phyloP scores from a whole-genome alignment of 768 basidiomycete genomes.

The Amanita muscaria region DNA sequence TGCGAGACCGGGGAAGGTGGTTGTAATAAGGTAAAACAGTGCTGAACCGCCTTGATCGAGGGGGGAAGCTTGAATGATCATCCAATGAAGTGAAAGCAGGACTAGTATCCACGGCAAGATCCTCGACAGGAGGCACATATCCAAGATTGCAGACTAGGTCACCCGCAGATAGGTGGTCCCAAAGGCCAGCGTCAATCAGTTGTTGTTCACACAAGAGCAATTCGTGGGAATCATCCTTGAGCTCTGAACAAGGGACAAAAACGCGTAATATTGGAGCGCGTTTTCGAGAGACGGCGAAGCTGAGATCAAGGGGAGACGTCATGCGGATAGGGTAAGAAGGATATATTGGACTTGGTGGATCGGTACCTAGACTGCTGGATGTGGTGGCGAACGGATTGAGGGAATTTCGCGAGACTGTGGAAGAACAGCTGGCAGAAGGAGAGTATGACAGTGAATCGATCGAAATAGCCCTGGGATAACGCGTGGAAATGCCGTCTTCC shows the following conservation, averaged over 20 bases:
- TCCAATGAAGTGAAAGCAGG: conserved; percentile 7
- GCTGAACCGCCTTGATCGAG: too few species aligned
- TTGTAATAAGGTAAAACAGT: conserved; percentile 7
- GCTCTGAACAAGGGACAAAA: conserved; percentile 59
- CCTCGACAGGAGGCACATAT: conserved; percentile 42
- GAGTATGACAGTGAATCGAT: conserved; percentile 3
- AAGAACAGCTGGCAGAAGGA: conserved; percentile 11
- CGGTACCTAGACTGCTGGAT: not conserved
- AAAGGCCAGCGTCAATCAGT: conserved; percentile 56
- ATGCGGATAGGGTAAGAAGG: conserved; percentile 13
- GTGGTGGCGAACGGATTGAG: conserved; percentile 6
- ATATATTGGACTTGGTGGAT: not conserved
- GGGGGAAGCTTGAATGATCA: not conserved
- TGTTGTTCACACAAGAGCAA: conserved; percentile 59
- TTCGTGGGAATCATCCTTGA: conserved; percentile 34
- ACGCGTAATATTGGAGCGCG: conserved; percentile 70
- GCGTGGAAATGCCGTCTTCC: not conserved
- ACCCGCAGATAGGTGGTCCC: conserved; percentile 68
- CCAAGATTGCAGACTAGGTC: conserved; percentile 79
- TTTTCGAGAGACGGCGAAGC: conserved; percentile 45
- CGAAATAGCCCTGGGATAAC: not conserved
- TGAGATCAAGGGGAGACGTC: conserved; percentile 53
- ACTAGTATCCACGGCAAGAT: conserved; percentile 5
- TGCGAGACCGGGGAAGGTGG: conserved; percentile 16
- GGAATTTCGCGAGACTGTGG: conserved; percentile 14